Conservation (phyloP, 192 early-diverging fungal species). For the Entomortierella chlamydospora region DNA sequence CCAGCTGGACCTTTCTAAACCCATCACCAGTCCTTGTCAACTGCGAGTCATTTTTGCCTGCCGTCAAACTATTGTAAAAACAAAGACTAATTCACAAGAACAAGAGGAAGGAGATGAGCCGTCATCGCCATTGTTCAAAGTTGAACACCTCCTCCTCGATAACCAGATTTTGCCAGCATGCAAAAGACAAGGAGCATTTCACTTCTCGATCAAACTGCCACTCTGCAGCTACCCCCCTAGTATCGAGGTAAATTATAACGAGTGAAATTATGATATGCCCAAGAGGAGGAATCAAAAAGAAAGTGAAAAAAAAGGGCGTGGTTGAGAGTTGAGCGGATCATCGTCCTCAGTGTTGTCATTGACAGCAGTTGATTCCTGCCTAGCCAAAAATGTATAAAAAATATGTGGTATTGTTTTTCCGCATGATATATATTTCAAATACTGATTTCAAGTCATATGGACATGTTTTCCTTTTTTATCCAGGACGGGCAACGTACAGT, state of each 20-base stretch:
- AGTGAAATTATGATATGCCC: background rate
- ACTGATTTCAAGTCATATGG: background rate
- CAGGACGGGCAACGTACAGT: constrained; percentile 22
- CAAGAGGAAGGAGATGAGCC: background rate
- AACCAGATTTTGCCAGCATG: constrained; percentile 15
- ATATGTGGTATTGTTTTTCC: too few relatives aligned
- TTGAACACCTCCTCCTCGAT: constrained; percentile 30
- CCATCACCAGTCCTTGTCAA: constrained; percentile 16
- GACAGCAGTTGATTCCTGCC: too few relatives aligned
- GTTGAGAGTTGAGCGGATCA: background rate
- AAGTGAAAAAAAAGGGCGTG: background rate
- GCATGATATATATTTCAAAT: background rate
- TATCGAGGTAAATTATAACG: constrained; percentile 21
- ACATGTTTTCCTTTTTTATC: constrained; percentile 15
- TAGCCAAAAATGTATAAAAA: too few relatives aligned
- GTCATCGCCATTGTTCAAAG: constrained; percentile 13
- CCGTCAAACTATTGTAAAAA: constrained; percentile 10
- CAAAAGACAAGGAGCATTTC: constrained; percentile 12
- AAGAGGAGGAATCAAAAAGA: background rate
- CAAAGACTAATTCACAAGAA: too few relatives aligned
- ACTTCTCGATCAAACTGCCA: constrained; percentile 40
- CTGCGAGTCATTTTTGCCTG: constrained; percentile 38
- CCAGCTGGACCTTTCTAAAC: constrained; percentile 19
- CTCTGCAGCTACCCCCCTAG: constrained; percentile 40
- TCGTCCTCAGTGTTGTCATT: too few relatives aligned